Base-by-base conservation (phyloP, 1,284 basidiomycete species). In the Tilletia setariae region DNA sequence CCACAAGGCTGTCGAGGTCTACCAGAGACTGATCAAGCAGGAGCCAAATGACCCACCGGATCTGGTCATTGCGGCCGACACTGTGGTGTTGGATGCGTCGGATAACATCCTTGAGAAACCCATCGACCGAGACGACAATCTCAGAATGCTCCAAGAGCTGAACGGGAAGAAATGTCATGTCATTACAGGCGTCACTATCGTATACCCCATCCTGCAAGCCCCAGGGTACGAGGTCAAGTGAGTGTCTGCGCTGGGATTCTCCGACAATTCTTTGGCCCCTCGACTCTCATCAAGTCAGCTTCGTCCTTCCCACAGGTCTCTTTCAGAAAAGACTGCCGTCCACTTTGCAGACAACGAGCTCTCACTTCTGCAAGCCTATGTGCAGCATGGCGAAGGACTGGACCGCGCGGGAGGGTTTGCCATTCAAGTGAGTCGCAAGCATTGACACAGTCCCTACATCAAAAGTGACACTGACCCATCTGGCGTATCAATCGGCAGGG, bases 351-450 rank as follows among this genome's bases (percentile, higher is more conserved):
- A 83, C 47, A 79, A 76, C 70, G 78, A 79, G 68, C 76, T 79
- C 28, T 79, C 79, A 28, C 62, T 92, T 7, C 84, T 97, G 15
- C 81, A 91, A 74, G 92, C 93, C 0, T 98, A 98, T 78, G 92
- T 90, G 40, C 90, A 93, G 42, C 90, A 87, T 65, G 91, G 90
- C 0, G 95, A 98, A 83, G 95, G 95, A 0, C 82, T 90, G 61
- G 93, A 96, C 79, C 87, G 93, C 23, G 94, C 94, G 0, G 95
- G 94, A 2, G 95, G 95, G 0, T 98, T 98, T 81, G 93, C 93
- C 1, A 89, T 95, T 61, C 95, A 98, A 86, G 92, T 92, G 74
- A 67, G 84, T 42, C 0, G 1, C 42, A 1, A 8, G n/a, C 62
- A 35, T 11, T 23, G 19, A 21, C 7, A 8, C 42, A 2, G 40